Evolutionary conservation across 1,284 basidiomycete genomes (phyloP).

Genomic region (Ustilago nuda): DNA sequence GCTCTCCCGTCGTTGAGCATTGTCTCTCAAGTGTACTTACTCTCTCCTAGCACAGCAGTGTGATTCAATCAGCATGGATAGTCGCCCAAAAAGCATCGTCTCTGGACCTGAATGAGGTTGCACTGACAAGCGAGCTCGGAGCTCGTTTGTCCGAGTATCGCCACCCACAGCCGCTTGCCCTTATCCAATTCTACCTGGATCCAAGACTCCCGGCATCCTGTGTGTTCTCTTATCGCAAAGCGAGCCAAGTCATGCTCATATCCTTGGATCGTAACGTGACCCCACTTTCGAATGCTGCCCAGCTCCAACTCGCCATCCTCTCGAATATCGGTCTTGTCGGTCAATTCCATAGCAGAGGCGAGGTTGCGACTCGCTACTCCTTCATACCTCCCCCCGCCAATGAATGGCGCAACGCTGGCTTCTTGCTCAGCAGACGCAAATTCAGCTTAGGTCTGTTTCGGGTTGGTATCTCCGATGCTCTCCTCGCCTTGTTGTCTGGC

Average conservation of each 20-base stretch:
- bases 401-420: background rate
- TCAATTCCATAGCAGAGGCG: slow-evolving; percentile 5
- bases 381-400: background rate
- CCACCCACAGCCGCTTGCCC: background rate
- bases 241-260: background rate
- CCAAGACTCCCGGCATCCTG: slow-evolving; percentile 2
- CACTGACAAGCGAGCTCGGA: slow-evolving; percentile 8
- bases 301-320: background rate
- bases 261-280: slow-evolving; percentile 14
- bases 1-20: too few relatives aligned
- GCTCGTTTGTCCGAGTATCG: slow-evolving; percentile 6
- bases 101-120: background rate
- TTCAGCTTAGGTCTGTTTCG: background rate
- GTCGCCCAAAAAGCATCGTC: background rate
- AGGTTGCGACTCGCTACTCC: background rate
- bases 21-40: too few relatives aligned
- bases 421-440: background rate
- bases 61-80: background rate
- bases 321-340: slow-evolving; percentile 16
- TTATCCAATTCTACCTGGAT: background rate
- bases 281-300: slow-evolving; percentile 5
- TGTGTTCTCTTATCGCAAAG: background rate
- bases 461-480: slow-evolving; percentile 8
- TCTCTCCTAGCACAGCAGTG: too few relatives aligned
- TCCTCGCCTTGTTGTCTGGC: background rate